Base-by-base conservation (phyloP, 306 rosid genomes). In the Citrullus amarus region DNA sequence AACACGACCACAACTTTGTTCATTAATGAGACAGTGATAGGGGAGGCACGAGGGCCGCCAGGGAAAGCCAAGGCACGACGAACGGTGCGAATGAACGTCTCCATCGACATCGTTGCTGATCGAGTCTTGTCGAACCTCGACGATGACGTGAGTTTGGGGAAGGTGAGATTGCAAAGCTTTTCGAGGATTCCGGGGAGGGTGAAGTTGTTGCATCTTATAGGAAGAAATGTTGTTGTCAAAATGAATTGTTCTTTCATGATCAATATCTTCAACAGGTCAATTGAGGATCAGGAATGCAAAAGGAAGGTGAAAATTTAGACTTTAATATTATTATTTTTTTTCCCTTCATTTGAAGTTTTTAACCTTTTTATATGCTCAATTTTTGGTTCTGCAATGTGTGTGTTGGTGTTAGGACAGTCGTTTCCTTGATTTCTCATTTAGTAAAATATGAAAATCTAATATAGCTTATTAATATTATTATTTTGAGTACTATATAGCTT, bases 101-200 rank as follows among this genome's bases (percentile, higher is more conserved):
- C 86, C 0, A 61, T 89, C 14, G 81, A 88, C 58, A 85, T 89
- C 14, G 80, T 86, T 6, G 61, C 78, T 0, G 86, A 84, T 9
- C 77, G 13, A 1, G n/a, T 91, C 13, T 1, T 85, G 14, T 30
- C 82, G 1, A 86, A 18, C 76, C 86, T 91, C 8, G 6, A 53
- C 3, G 2, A 6, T 0, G 63, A 80, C 48, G 48, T 89, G 39
- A 76, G 16, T 4, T 85, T 86, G 0, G 90, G 93, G 9, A 44
- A 76, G 14, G 12, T 91, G 80, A 72, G 69, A 9, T 34, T 91
- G 86, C 78, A 22, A 51, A 89, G 87, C 84, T 91, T 83, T 67
- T 88, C 96, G 0, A 83, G 82, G 55, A 76, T 91, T 81, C 90
- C 96, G 0, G 96, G 93, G 9, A 80, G 82, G 43, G 90, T 89